A percentile compares a stretch with the other conserved stretches of the same genome.
Evolutionary conservation across 768 basidiomycete genomes (phyloP).

Genomic region (Heimioporus sp.): DNA sequence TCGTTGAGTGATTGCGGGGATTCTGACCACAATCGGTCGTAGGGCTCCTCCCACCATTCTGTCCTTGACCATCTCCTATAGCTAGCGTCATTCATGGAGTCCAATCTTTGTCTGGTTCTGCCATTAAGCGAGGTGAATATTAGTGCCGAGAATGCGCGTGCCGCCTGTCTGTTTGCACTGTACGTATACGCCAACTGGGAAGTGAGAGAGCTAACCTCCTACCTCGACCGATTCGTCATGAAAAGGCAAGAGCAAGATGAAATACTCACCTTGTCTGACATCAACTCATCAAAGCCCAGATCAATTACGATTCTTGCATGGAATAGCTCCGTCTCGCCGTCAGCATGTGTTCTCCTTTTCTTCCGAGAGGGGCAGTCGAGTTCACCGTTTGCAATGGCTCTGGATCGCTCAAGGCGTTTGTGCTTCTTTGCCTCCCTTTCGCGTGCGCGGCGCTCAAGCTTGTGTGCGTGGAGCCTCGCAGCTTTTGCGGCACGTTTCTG

Average conservation of each 20-base stretch:
- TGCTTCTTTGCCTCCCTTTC: conserved; percentile 78
- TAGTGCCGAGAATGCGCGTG: conserved; percentile 65
- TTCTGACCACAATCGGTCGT: conserved; percentile 62
- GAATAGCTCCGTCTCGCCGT: conserved; percentile 43
- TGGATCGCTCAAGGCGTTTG: conserved; percentile 60
- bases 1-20: neutral
- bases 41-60: conserved; percentile 81
- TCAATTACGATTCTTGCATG: conserved; percentile 78
- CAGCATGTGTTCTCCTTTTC: conserved; percentile 22
- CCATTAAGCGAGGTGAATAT: conserved; percentile 82
- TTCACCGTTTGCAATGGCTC: conserved; percentile 49
- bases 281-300: conserved; percentile 88
- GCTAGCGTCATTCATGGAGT: conserved; percentile 59
- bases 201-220: conserved; percentile 90
- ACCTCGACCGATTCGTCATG: conserved; percentile 12
- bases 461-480: conserved; percentile 59
- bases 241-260: conserved; percentile 11
- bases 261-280: conserved; percentile 83
- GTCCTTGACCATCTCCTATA: conserved; percentile 81
- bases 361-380: conserved; percentile 32
- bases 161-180: conserved; percentile 76
- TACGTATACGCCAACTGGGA: conserved; percentile 93
- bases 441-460: conserved; percentile 69
- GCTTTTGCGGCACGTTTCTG: conserved; percentile 75
- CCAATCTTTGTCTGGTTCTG: conserved; percentile 60